Evolutionary conservation across 2,329 filamentous ascomycete genomes (phyloP).

Genomic region (Mariannaea sp.): DNA sequence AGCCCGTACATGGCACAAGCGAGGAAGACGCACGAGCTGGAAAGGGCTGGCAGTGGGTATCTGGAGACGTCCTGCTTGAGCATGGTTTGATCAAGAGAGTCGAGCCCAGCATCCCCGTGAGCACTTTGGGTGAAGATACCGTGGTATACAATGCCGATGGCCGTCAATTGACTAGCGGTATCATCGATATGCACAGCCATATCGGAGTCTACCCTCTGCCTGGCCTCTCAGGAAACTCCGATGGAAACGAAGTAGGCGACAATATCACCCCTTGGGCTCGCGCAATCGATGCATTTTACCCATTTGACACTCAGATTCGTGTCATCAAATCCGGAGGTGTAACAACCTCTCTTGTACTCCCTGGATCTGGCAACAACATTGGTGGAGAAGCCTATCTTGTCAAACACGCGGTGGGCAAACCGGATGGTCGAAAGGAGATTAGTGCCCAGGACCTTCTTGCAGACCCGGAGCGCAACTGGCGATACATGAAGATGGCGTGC

Average conservation of each 20-base stretch:
- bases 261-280: slow-evolving; percentile 72
- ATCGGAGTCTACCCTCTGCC: slow-evolving; percentile 65
- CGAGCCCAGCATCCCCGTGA: slow-evolving; percentile 47
- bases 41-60: slow-evolving; percentile 64
- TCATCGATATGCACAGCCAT: slow-evolving; percentile 76
- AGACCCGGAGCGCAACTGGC: slow-evolving; percentile 66
- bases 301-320: slow-evolving; percentile 66
- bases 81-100: slow-evolving; percentile 65
- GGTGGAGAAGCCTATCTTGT: slow-evolving; percentile 72
- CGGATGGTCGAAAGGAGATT: slow-evolving; percentile 65
- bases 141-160: slow-evolving; percentile 63
- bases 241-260: slow-evolving; percentile 66
- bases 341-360: slow-evolving; percentile 68
- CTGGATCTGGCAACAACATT: slow-evolving; percentile 74
- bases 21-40: slow-evolving; percentile 60
- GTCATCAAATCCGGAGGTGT: slow-evolving; percentile 76
- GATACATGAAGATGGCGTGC: slow-evolving; percentile 79
- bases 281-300: slow-evolving; percentile 67
- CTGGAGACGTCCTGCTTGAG: slow-evolving; percentile 64
- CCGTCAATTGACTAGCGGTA: slow-evolving; percentile 66
- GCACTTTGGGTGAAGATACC: slow-evolving; percentile 52
- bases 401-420: slow-evolving; percentile 67
- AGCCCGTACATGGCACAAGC: slow-evolving; percentile 57
- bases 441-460: slow-evolving; percentile 68
- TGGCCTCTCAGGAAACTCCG: slow-evolving; percentile 56